These are phyloP conservation scores for Aspergillus melleus DNA, from an alignment of 2,329 filamentous ascomycete species.

Conservation along the genomic window DNA sequence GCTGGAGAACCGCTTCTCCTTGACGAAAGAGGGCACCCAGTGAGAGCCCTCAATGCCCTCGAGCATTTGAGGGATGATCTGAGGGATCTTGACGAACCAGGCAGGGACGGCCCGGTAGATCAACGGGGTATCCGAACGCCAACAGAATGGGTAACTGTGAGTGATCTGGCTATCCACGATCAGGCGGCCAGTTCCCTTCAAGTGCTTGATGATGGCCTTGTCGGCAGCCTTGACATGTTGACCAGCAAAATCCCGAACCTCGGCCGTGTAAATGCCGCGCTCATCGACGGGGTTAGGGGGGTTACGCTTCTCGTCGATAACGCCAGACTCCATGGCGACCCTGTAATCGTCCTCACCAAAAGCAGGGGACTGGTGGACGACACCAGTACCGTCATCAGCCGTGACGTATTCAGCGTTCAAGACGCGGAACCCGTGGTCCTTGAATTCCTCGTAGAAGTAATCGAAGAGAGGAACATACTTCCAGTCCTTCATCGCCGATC, in stretches of 20 bases:
- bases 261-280: constrained; percentile 72
- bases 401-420: constrained; percentile 84
- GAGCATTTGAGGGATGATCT: constrained; percentile 85
- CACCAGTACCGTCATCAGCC: constrained; percentile 84
- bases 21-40: constrained; percentile 89
- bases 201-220: constrained; percentile 85
- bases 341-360: constrained; percentile 97
- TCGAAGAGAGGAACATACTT: constrained; percentile 85
- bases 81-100: constrained; percentile 89
- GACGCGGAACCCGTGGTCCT: constrained; percentile 78
- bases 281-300: constrained; percentile 94
- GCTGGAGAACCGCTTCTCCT: constrained; percentile 84
- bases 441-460: constrained; percentile 88
- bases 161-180: constrained; percentile 83
- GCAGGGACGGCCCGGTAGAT: constrained; percentile 91
- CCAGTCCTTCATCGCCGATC: constrained; percentile 83
- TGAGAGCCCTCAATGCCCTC: constrained; percentile 84
- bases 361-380: constrained; percentile 90
- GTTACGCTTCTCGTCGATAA: constrained; percentile 72
- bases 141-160: constrained; percentile 93
- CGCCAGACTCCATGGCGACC: constrained; percentile 71
- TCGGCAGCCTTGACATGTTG: constrained; percentile 91
- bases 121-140: constrained; percentile 89
- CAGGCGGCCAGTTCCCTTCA: constrained; percentile 74
- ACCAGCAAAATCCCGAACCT: constrained; percentile 78